Evolutionary conservation across 768 basidiomycete species (phyloP).

Genomic region (Brasilioporus rufonigricans): DNA sequence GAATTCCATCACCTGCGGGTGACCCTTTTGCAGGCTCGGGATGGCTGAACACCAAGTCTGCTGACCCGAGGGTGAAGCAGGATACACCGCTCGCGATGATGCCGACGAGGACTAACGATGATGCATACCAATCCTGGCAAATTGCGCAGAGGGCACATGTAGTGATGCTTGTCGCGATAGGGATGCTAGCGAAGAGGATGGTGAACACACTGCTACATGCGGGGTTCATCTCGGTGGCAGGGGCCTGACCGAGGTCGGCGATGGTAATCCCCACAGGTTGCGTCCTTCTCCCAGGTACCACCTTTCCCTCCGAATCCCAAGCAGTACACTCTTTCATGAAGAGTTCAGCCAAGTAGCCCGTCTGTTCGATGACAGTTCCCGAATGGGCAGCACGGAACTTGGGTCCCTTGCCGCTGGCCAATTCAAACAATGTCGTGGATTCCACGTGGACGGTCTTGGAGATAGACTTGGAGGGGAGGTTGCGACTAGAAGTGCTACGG

Average conservation of each 20-base stretch:
- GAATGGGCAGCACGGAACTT: background rate
- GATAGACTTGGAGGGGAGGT: background rate
- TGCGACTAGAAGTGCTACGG: background rate
- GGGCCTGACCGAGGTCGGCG: background rate
- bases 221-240: background rate
- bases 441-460: background rate
- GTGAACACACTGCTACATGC: background rate
- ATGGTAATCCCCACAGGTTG: background rate
- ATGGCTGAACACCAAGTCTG: background rate
- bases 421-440: background rate
- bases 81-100: background rate
- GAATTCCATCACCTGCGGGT: background rate
- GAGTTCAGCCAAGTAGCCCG: background rate
- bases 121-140: background rate
- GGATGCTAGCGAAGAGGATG: background rate
- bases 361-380: background rate
- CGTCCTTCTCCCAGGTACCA: background rate
- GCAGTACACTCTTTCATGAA: background rate
- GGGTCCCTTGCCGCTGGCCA: background rate
- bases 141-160: background rate
- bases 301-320: background rate
- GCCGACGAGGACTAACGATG: background rate
- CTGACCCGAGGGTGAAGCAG: background rate
- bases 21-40: background rate
- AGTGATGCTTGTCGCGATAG: background rate